A percentile compares a stretch with the other conserved stretches of the same genome.
Evolutionary conservation across 108 stramenopile species (phyloP).

Genomic region (Stephanodiscus triporus): DNA sequence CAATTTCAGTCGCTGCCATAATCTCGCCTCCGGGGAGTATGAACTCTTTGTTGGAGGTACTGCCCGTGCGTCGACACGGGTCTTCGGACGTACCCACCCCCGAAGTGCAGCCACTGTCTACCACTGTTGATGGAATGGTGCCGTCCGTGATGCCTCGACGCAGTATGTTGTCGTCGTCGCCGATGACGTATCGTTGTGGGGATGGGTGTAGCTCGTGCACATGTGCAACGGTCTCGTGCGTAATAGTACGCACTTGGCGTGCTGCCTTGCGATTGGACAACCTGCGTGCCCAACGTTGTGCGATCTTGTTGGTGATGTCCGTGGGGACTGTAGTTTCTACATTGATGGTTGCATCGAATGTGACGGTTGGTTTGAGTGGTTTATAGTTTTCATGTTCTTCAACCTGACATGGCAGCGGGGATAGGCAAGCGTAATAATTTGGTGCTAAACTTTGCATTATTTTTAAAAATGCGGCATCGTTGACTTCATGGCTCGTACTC

Average conservation of each 20-base stretch:
- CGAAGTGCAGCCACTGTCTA: too few relatives aligned
- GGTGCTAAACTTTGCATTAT: too few relatives aligned
- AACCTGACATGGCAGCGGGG: not conserved
- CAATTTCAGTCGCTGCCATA: too few relatives aligned
- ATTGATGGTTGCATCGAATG: not conserved
- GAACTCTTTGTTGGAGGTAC: too few relatives aligned
- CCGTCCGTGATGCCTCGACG: not conserved
- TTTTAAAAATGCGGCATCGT: too few relatives aligned
- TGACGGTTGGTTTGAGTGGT: not conserved
- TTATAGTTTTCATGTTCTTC: not conserved
- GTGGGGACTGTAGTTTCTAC: too few relatives aligned
- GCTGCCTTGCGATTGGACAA: not conserved
- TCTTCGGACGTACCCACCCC: too few relatives aligned
- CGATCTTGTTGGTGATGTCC: too few relatives aligned
- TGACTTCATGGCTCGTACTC: too few relatives aligned
- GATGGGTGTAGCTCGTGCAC: not conserved
- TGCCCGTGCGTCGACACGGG: not conserved
- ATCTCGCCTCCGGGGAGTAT: not conserved
- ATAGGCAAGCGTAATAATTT: not conserved
- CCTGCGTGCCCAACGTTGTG: too few relatives aligned
- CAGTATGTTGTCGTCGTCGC: not conserved
- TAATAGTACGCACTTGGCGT: not conserved
- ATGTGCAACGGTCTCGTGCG: too few relatives aligned
- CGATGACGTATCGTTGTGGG: not conserved
- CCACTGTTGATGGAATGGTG: too few relatives aligned